Evolutionary conservation across 345 rosid genomes (phyloP).

Genomic region (Salix udensis): DNA sequence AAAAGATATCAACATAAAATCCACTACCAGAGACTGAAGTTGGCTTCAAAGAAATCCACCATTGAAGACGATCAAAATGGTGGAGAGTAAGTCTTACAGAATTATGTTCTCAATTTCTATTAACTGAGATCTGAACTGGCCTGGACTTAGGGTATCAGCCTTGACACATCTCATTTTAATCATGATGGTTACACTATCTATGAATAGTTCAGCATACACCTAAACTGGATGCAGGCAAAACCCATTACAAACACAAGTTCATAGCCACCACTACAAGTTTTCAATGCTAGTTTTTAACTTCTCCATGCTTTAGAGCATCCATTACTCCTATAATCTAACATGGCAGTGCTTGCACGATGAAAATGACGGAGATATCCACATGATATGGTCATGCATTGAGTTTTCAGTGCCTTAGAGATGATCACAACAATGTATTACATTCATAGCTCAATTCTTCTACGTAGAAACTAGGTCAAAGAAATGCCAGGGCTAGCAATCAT

Average conservation of each 20-base stretch:
- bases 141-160: neutral
- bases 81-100: neutral
- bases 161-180: no score
- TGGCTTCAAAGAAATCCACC: neutral
- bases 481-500: neutral
- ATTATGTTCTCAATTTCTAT: neutral
- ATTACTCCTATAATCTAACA: neutral
- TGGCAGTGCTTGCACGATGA: neutral
- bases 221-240: neutral
- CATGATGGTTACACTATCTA: neutral
- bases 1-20: neutral
- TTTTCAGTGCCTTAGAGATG: neutral
- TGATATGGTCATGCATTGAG: neutral
- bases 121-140: neutral
- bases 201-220: neutral
- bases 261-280: neutral
- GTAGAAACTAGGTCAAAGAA: neutral
- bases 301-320: neutral
- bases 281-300: neutral
- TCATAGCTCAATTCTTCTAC: neutral
- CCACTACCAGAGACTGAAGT: neutral
- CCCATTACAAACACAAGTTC: neutral
- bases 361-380: neutral
- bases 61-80: neutral
- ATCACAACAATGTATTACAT: neutral